Conservation (phyloP, 306 rosid species). For the Arachis stenosperma region DNA sequence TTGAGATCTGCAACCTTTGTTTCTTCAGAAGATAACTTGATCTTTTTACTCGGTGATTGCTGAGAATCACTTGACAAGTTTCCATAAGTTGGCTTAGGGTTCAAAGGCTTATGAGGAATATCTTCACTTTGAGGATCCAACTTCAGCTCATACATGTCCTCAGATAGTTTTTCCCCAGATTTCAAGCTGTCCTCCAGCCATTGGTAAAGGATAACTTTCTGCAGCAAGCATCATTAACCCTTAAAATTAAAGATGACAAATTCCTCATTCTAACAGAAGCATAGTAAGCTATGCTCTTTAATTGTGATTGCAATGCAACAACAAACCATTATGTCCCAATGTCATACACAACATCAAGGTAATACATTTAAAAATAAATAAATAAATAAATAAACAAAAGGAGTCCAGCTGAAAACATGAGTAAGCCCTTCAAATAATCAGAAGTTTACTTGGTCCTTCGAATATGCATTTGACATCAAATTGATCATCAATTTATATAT, state of each 20-base stretch:
- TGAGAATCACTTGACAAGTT: slow-evolving; percentile 44
- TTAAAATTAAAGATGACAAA: slow-evolving; percentile 26
- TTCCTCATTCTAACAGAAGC: slow-evolving; percentile 7
- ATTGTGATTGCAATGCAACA: slow-evolving; percentile 7
- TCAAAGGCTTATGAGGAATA: slow-evolving; percentile 37
- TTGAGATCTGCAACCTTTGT: slow-evolving; percentile 36
- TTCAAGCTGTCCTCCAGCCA: slow-evolving; percentile 92
- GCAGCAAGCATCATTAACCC: slow-evolving; percentile 33
- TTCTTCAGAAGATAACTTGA: slow-evolving; percentile 47
- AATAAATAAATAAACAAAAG: not conserved
- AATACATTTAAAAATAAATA: not conserved
- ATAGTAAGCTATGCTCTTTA: slow-evolving; percentile 21
- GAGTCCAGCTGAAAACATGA: not conserved
- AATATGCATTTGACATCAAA: slow-evolving; percentile 10
- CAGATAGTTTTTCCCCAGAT: slow-evolving; percentile 68
- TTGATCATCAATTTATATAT: not conserved
- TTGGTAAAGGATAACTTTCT: slow-evolving; percentile 67
- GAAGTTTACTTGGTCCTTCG: not conserved
- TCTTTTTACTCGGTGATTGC: slow-evolving; percentile 51
- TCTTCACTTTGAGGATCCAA: slow-evolving; percentile 46
- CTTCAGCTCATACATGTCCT: slow-evolving; percentile 61
- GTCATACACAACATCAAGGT: slow-evolving; percentile 11
- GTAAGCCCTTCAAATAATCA: slow-evolving; percentile 16
- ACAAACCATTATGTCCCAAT: slow-evolving; percentile 17
- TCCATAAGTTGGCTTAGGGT: slow-evolving; percentile 30